Percentiles rank a stretch among this genome's conserved stretches.
These are phyloP conservation scores for Esteya vermicola DNA, from an alignment of 2,329 filamentous ascomycete genomes.

Conservation along the genomic window DNA sequence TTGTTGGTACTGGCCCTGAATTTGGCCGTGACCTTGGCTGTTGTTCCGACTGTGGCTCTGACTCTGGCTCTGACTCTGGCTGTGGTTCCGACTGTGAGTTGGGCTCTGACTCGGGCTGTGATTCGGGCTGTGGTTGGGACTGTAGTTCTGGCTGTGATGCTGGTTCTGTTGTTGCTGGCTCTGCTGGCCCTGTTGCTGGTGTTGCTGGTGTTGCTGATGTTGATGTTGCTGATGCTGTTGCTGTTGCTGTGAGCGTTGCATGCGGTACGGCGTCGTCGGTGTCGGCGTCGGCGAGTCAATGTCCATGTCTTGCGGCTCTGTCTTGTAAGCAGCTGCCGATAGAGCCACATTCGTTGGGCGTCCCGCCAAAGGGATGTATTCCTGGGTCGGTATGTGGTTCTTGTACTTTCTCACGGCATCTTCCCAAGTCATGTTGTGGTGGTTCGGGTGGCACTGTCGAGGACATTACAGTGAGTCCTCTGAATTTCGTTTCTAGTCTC, in stretches of 20 bases:
- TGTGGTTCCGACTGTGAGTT: too few species aligned
- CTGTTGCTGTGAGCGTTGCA: not conserved
- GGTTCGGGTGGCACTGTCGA: conserved; percentile 40
- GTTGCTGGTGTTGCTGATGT: conserved; percentile 2
- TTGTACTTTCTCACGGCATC: conserved; percentile 41
- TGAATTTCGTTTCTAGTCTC: not conserved
- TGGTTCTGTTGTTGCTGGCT: not conserved
- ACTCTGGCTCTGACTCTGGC: too few species aligned
- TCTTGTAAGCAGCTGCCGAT: conserved; percentile 24
- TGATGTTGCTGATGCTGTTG: conserved; percentile 3
- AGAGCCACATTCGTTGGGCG: conserved; percentile 28
- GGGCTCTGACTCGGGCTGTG: too few species aligned
- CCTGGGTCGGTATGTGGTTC: conserved; percentile 37
- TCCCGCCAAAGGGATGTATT: conserved; percentile 24
- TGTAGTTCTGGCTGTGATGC: too few species aligned
- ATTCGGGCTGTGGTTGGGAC: too few species aligned
- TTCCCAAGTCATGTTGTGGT: conserved; percentile 48
- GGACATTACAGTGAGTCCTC: not conserved
- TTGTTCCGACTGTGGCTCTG: not conserved
- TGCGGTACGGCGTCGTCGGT: conserved; percentile 5
- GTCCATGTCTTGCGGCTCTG: conserved; percentile 40
- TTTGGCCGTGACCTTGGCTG: too few species aligned
- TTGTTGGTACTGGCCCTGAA: too few species aligned
- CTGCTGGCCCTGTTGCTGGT: not conserved
- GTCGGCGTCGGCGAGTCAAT: conserved; percentile 28